Base-by-base conservation (phyloP, 202 grass and related monocot genomes). In the Miscanthus sacchariflorus region DNA sequence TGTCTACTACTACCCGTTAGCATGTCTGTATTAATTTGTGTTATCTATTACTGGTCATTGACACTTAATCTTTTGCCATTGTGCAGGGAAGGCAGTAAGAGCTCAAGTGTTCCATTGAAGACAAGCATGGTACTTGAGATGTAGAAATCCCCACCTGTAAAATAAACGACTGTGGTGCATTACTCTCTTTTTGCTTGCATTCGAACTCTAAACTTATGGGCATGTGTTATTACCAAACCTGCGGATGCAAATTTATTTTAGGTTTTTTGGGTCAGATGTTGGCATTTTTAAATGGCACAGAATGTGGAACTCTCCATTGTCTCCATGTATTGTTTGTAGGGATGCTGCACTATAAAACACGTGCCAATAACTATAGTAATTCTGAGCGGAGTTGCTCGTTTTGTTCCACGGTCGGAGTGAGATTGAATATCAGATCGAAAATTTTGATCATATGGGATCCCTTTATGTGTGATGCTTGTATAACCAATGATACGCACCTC, bases 81-180 rank as follows among this genome's bases (percentile, higher is more conserved):
- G 54, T 79, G 83, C 78, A 89, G 90, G 83, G 83, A 72, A 89
- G 73, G 45, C 86, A 89, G 68, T 89, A 89, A 86, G 68, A 69
- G 52, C 42, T 78, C 19, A 74, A 78, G 50, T 25, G 43, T 61
- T 67, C n/a, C 6, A 39, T 24, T 33, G 43, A 82, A 66, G 50
- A 66, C 50, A 64, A 68, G 24, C 19, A 13, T 25, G 70, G 68
- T 33, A 73, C 66, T 49, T 78, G 79, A 79, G 48, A 83, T 86
- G 54, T 69, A 86, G 87, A 86, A 85, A 68, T 66, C 68, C 4
- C 35, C 73, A 86, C 72, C 78, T 86, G 90, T 89, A 92, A 78
- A 89, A 92, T 89, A 92, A 89, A 79, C 3, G 4, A 74, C 44
- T 24, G 13, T 50, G 49, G 24, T 73, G 38, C 72, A 77, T 69